These are phyloP conservation scores for Penicillium cosmopolitanum DNA, from an alignment of 495 filamentous ascomycete species.

Conservation along the genomic window DNA sequence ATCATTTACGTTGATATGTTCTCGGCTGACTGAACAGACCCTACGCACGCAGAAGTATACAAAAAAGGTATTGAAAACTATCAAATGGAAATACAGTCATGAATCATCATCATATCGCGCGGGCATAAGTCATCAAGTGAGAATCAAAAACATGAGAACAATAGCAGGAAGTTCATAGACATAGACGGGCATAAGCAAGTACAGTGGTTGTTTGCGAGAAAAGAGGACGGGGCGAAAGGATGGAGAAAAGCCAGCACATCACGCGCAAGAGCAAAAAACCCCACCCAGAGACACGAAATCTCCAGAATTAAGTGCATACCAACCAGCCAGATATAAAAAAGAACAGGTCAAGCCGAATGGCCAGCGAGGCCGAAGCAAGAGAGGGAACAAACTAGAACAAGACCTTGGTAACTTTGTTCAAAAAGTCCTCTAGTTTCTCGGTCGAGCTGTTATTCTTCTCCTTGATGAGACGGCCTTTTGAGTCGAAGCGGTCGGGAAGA, in stretches of 20 bases:
- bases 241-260: not conserved
- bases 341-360: not conserved
- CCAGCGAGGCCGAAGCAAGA: constrained; percentile 4
- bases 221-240: too few relatives aligned
- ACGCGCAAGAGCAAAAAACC: not conserved
- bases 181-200: not conserved
- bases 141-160: constrained; percentile 7
- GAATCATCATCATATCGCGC: constrained; percentile 23
- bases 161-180: not conserved
- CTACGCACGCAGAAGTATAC: not conserved
- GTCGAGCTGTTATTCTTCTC: constrained; percentile 39
- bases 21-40: not conserved
- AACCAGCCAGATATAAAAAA: not conserved
- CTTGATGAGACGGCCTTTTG: constrained; percentile 55
- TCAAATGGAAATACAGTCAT: constrained; percentile 19
- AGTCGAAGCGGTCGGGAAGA: constrained; percentile 69
- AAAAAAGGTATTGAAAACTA: constrained; percentile 13
- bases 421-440: constrained; percentile 41
- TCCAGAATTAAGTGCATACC: not conserved
- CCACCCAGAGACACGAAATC: too few relatives aligned
- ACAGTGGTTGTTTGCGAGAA: not conserved
- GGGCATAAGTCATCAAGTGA: constrained; percentile 12
- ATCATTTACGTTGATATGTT: too few relatives aligned
- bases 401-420: constrained; percentile 36
- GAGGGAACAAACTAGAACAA: constrained; percentile 22